Percentiles rank a stretch among this genome's conserved stretches.
These are phyloP conservation scores for Mariannaea sp. DNA, from an alignment of 2,329 filamentous ascomycete genomes.

Conservation along the genomic window DNA sequence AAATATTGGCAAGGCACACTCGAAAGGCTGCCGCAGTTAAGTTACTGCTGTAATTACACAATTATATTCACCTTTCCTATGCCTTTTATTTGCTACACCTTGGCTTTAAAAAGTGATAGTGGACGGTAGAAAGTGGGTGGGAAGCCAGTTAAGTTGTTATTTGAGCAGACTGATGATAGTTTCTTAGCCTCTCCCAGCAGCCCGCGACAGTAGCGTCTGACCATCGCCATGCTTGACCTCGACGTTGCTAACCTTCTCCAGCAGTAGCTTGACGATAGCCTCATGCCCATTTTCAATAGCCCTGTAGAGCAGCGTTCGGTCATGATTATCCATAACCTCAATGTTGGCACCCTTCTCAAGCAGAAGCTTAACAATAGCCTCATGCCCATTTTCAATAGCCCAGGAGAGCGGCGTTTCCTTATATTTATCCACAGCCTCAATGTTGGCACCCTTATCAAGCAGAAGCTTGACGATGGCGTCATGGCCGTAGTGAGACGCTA, in stretches of 20 bases:
- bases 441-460: neutral
- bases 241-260: neutral
- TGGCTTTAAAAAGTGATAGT: too few relatives aligned
- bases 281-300: neutral
- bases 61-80: too few relatives aligned
- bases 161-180: constrained; percentile 3
- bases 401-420: neutral
- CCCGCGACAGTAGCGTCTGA: neutral
- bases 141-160: too few relatives aligned
- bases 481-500: neutral
- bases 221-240: neutral
- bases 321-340: neutral
- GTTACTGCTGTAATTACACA: too few relatives aligned
- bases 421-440: neutral
- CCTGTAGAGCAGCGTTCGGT: neutral
- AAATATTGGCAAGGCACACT: too few relatives aligned
- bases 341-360: neutral
- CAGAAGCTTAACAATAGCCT: neutral
- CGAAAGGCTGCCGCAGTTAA: too few relatives aligned
- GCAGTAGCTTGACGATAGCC: neutral
- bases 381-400: neutral
- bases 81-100: too few relatives aligned
- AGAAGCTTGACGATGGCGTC: neutral
- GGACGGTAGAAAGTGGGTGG: too few relatives aligned
- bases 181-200: constrained; percentile 1